Evolutionary conservation across 2,329 filamentous ascomycete species (phyloP).

Genomic region (Cercospora berteroae): DNA sequence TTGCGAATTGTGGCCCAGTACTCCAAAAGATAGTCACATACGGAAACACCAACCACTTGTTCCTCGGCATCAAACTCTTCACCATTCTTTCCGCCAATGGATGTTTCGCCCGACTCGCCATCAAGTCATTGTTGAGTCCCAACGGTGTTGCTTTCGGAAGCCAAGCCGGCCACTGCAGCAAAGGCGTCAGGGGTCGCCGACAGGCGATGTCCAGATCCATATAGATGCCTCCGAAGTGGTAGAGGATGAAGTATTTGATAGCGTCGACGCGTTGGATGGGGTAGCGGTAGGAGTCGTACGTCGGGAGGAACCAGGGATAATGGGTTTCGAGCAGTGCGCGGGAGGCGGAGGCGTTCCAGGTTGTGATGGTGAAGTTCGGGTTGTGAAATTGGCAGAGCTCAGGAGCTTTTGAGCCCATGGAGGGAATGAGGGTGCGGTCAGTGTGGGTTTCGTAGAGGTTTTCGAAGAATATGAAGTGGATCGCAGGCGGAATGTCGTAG

Average conservation of each 20-base stretch:
- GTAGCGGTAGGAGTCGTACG: conserved; percentile 69
- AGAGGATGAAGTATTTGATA: conserved; percentile 71
- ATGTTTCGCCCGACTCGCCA: conserved; percentile 47
- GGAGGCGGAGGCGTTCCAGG: conserved; percentile 22
- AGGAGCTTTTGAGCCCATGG: conserved; percentile 22
- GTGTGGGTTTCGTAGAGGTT: conserved; percentile 21
- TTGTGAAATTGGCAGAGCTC: conserved; percentile 17
- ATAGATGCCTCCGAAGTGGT: conserved; percentile 73
- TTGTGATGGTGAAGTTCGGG: conserved; percentile 18
- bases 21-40: conserved; percentile 37
- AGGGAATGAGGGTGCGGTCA: conserved; percentile 18
- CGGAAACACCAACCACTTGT: conserved; percentile 28
- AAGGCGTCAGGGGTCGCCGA: conserved; percentile 59
- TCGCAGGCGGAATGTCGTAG: conserved; percentile 18
- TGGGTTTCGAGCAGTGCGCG: conserved; percentile 20
- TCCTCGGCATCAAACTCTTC: conserved; percentile 14
- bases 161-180: conserved; percentile 67
- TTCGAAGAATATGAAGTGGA: conserved; percentile 30
- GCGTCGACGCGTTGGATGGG: conserved; percentile 75
- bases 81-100: conserved; percentile 30
- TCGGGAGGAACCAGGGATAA: conserved; percentile 43
- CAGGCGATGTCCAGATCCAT: conserved; percentile 72
- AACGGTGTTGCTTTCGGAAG: conserved; percentile 67
- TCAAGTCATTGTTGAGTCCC: conserved; percentile 73
- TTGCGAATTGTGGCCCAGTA: conserved; percentile 34